A percentile compares a stretch with the other conserved stretches of the same genome.
These are phyloP conservation scores for Kwoniella bestiolae DNA, from an alignment of 768 basidiomycete genomes.

Conservation along the genomic window DNA sequence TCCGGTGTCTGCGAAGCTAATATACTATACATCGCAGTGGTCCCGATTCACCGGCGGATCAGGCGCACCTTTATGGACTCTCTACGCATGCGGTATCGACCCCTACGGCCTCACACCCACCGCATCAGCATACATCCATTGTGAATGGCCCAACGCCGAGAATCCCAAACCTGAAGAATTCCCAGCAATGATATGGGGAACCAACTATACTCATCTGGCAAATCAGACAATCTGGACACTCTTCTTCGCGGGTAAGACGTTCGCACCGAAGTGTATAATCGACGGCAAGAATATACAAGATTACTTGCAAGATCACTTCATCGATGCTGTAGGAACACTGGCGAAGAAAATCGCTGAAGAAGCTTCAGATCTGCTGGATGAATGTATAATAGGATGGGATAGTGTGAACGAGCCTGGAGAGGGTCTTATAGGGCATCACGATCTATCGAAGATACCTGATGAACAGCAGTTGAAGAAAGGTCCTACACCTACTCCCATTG, in stretches of 20 bases:
- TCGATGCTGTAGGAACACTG: constrained; percentile 73
- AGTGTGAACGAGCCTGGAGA: constrained; percentile 92
- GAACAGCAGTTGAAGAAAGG: constrained; percentile 84
- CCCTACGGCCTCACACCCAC: constrained; percentile 83
- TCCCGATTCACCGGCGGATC: constrained; percentile 96
- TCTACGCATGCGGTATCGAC: constrained; percentile 80
- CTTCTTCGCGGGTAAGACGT: constrained; percentile 88
- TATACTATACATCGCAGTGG: constrained; percentile 65
- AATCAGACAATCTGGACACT: constrained; percentile 90
- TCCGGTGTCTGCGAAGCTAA: not conserved
- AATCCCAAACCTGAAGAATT: constrained; percentile 71
- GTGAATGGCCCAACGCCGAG: constrained; percentile 75
- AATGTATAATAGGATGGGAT: constrained; percentile 94
- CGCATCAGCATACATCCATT: constrained; percentile 81
- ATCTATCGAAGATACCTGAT: constrained; percentile 69
- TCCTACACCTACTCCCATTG: constrained; percentile 78
- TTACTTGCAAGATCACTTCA: constrained; percentile 80
- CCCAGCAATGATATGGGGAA: constrained; percentile 96
- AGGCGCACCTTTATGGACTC: constrained; percentile 84
- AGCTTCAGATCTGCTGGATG: constrained; percentile 74
- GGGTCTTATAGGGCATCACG: constrained; percentile 72
- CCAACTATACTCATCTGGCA: constrained; percentile 88
- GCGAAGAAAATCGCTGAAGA: constrained; percentile 71
- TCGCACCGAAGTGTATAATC: constrained; percentile 86
- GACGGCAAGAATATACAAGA: constrained; percentile 92